These are phyloP conservation scores for Daldinia concentrica DNA, from an alignment of 495 filamentous ascomycete species.

Conservation along the genomic window DNA sequence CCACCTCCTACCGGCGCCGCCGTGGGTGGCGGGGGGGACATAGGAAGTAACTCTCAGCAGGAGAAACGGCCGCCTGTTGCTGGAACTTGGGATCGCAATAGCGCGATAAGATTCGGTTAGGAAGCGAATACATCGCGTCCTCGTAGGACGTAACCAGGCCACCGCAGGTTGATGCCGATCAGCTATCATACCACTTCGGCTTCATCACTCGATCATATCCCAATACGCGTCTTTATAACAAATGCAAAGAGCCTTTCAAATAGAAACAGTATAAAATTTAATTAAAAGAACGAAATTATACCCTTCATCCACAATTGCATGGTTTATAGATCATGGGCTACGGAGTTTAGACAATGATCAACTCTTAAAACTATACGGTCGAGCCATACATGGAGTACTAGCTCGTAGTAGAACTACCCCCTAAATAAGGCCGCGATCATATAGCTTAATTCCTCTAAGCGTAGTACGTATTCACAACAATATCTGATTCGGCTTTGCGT, in stretches of 20 bases:
- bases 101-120: conserved; percentile 70
- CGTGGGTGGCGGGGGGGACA: conserved; percentile 18
- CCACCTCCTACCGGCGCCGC: conserved; percentile 7
- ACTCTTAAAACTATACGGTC: not conserved
- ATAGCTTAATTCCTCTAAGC: not conserved
- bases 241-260: not conserved
- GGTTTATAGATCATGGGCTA: not conserved
- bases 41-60: conserved; percentile 25
- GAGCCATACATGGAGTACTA: not conserved
- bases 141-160: not conserved
- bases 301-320: not conserved
- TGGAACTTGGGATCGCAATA: conserved; percentile 68
- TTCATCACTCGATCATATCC: not conserved
- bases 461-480: not conserved
- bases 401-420: not conserved
- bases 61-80: conserved; percentile 33
- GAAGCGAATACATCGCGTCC: conserved; percentile 36
- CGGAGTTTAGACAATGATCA: not conserved
- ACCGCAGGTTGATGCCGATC: not conserved
- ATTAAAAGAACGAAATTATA: not conserved
- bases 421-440: not conserved
- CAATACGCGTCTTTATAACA: not conserved
- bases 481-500: not conserved
- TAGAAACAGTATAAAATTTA: not conserved
- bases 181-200: not conserved